Percentiles rank a stretch among this genome's conserved stretches.
Conservation (phyloP, 768 basidiomycete species). For the Xerocomellus chrysenteron region DNA sequence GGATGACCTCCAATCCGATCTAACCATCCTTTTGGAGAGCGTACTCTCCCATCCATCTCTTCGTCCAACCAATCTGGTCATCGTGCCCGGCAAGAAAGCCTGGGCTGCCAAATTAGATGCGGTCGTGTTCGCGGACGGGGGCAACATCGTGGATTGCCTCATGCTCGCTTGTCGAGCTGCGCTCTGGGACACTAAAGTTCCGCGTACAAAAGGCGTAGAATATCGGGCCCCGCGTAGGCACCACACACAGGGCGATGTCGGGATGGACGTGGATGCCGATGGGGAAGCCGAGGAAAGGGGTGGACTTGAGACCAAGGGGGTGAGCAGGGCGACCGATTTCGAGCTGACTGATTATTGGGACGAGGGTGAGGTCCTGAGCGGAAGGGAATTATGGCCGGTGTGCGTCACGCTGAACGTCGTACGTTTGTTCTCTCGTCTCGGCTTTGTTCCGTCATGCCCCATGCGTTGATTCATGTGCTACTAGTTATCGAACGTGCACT, state of each 20-base stretch:
- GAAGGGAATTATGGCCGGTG: constrained; percentile 70
- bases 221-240: constrained; percentile 50
- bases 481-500: constrained; percentile 59
- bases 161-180: constrained; percentile 80
- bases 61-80: constrained; percentile 62
- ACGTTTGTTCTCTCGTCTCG: constrained; percentile 25
- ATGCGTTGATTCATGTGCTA: neutral
- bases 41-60: constrained; percentile 67
- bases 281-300: constrained; percentile 35
- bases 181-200: constrained; percentile 79
- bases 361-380: constrained; percentile 66
- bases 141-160: constrained; percentile 74
- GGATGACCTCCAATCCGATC: constrained; percentile 76
- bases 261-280: constrained; percentile 55
- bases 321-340: constrained; percentile 65
- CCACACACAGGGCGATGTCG: constrained; percentile 29
- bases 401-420: constrained; percentile 79
- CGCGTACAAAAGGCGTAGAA: constrained; percentile 67
- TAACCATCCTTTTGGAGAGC: constrained; percentile 60
- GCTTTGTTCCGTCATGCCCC: neutral
- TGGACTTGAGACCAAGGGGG: constrained; percentile 55
- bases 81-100: constrained; percentile 58
- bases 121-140: constrained; percentile 70
- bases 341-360: constrained; percentile 89
- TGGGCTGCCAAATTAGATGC: constrained; percentile 79